Evolutionary conservation across 352 stramenopile genomes (phyloP), one percentile per base, ranked within the genome.

Genomic region (Phytophthora sp.): DNA sequence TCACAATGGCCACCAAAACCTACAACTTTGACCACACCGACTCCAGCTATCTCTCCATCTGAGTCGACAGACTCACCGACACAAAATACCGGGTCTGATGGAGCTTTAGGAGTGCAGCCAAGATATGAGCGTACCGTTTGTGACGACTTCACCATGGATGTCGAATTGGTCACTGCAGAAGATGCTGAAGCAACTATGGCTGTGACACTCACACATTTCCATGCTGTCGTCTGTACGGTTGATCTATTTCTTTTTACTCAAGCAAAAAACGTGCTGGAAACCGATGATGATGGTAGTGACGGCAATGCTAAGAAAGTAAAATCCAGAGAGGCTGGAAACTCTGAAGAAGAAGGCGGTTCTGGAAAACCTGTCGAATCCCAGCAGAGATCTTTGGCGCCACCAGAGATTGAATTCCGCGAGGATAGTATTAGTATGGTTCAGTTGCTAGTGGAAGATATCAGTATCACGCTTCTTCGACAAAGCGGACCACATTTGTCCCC

Each of bases 401-500:
- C 59, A 21, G 20, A 58, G 51, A 49, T 69, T 23, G 49, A 76
- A 73, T 59, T 54, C 6, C 44, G 41, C 2, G 45, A 63, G 36
- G 55, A 75, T 24, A 64, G 50, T 44, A 53, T 69, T 20, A 70
- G 74, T 12, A 56, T 81, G 36, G 61, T 93, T 16, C 83, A 79
- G 24, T 58, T 89, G 20, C 65, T 89, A 39, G 38, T 93, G 3
- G 80, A 91, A 69, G 81, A 93, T 49, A 80, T 71, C 9, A 91
- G 82, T 26, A 61, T 89, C 24, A 92, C 85, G 16, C 79, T 92
- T 41, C 82, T 94, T 45, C 79, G 80, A 0, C 83, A 94, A 61
- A 88, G 89, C 29, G 83, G 83, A 11, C 82, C 84, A 31, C 89
- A 91, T 36, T 90, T 94, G 35, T 86, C 80, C 0, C 85, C 85